Conservation (phyloP, 1,284 basidiomycete genomes). For the Veloporphyrellus conicus region DNA sequence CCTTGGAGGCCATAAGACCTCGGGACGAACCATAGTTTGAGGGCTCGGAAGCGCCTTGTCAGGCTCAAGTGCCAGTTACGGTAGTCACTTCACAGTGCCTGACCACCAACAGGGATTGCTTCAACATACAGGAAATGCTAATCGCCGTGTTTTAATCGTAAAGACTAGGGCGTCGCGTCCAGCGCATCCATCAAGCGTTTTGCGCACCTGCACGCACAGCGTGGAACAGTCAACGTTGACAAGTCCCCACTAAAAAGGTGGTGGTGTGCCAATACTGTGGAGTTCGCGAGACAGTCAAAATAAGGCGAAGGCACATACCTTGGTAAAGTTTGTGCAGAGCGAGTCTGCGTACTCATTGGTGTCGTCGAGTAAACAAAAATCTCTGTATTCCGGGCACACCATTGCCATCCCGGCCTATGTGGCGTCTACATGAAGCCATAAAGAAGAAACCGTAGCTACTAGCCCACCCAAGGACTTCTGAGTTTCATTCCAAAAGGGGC, state of each 20-base stretch:
- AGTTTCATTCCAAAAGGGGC: not conserved
- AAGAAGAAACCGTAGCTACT: slow-evolving; percentile 53
- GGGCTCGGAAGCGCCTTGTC: slow-evolving; percentile 83
- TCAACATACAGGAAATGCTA: too few relatives aligned
- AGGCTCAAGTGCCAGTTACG: slow-evolving; percentile 91
- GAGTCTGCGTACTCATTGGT: slow-evolving; percentile 80
- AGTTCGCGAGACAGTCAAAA: not conserved
- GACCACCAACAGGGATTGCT: not conserved
- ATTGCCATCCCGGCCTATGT: slow-evolving; percentile 87
- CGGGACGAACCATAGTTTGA: slow-evolving; percentile 93
- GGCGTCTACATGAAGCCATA: slow-evolving; percentile 90
- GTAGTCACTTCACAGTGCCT: slow-evolving; percentile 86
- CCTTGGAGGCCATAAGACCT: slow-evolving; percentile 77
- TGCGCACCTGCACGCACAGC: slow-evolving; percentile 76
- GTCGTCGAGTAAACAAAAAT: slow-evolving; percentile 57
- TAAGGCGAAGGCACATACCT: slow-evolving; percentile 42
- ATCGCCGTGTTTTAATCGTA: slow-evolving; percentile 74
- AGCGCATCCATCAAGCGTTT: slow-evolving; percentile 74
- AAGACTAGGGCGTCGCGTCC: slow-evolving; percentile 83
- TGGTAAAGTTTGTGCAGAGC: slow-evolving; percentile 91
- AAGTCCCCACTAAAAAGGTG: slow-evolving; percentile 64
- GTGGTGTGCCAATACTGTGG: too few relatives aligned
- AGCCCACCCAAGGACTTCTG: not conserved
- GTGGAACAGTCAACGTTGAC: slow-evolving; percentile 85
- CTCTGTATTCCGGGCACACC: slow-evolving; percentile 74